Evolutionary conservation across 2,329 filamentous ascomycete genomes (phyloP).

Genomic region (Xylariaceae sp.): DNA sequence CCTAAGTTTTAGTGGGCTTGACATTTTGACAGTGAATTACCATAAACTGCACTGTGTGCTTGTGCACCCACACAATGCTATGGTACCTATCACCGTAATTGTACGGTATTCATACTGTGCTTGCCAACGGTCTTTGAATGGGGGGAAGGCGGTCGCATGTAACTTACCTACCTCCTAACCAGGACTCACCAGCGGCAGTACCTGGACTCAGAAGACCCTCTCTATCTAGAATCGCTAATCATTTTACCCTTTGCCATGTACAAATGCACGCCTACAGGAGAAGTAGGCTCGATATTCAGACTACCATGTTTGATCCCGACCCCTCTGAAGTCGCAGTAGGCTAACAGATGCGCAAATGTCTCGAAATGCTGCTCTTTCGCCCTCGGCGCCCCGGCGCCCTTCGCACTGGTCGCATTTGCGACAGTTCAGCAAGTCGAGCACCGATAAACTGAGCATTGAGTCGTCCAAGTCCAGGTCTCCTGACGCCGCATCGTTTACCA

Average conservation of each 20-base stretch:
- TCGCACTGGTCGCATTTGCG: constrained; percentile 51
- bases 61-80: too few species aligned
- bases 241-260: not conserved
- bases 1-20: too few species aligned
- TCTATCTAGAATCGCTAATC: not conserved
- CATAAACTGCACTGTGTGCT: too few species aligned
- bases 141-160: not conserved
- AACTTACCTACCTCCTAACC: too few species aligned
- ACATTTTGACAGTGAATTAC: too few species aligned
- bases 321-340: constrained; percentile 20
- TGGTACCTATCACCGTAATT: too few species aligned
- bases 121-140: not conserved
- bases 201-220: too few species aligned
- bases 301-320: constrained; percentile 11
- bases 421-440: constrained; percentile 47
- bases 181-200: too few species aligned
- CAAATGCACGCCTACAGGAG: not conserved
- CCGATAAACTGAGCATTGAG: constrained; percentile 41
- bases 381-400: constrained; percentile 44
- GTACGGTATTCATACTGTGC: too few species aligned
- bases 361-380: constrained; percentile 32
- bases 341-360: constrained; percentile 30
- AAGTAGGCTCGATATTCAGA: not conserved
- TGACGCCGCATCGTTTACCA: constrained; percentile 43
- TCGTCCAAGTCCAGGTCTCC: constrained; percentile 44